These are phyloP conservation scores for Amanita pallidorosea DNA, from an alignment of 768 basidiomycete species.

Conservation along the genomic window DNA sequence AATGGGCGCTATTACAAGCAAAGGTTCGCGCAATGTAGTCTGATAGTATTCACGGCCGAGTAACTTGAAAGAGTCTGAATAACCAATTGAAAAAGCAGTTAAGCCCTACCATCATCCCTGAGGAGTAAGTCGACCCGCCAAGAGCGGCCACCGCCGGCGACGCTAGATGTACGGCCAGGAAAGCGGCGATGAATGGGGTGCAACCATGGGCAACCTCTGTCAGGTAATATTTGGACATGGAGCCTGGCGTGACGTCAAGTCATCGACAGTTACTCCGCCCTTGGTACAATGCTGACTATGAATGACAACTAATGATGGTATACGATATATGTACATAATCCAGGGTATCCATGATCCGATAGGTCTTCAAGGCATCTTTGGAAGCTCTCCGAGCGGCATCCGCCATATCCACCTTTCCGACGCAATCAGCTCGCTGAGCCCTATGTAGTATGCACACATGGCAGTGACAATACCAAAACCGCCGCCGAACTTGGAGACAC, in stretches of 20 bases:
- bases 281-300: too few species aligned
- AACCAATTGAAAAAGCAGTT: constrained; percentile 12
- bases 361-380: neutral
- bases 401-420: constrained; percentile 25
- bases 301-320: too few species aligned
- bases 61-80: constrained; percentile 33
- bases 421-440: constrained; percentile 30
- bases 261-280: too few species aligned
- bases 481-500: constrained; percentile 32
- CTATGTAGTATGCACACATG: constrained; percentile 38
- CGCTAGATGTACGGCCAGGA: constrained; percentile 69
- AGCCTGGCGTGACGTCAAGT: neutral
- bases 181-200: constrained; percentile 68
- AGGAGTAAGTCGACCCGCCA: constrained; percentile 58
- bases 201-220: constrained; percentile 57
- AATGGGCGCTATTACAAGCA: constrained; percentile 61
- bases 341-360: neutral
- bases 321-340: too few species aligned
- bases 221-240: constrained; percentile 18
- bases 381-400: constrained; percentile 27
- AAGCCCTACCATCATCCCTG: constrained; percentile 55
- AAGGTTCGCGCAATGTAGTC: constrained; percentile 53
- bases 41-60: constrained; percentile 85
- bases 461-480: constrained; percentile 33
- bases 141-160: constrained; percentile 64